Base-by-base conservation (phyloP, 768 basidiomycete species). In the Rhizopogon vinicolor region DNA sequence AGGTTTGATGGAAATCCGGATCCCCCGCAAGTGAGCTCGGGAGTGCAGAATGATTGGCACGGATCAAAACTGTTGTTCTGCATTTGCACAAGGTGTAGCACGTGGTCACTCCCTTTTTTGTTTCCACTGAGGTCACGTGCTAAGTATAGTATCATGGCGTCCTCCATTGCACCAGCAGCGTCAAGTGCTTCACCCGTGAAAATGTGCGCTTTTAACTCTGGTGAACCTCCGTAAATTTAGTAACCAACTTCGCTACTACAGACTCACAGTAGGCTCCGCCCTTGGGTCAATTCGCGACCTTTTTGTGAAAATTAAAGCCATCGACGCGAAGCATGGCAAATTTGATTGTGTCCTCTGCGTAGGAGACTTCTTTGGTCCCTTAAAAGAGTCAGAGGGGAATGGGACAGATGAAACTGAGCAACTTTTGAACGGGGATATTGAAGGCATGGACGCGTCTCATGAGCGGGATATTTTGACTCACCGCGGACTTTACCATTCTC, bases 301-400 rank as follows among this genome's bases (percentile, higher is more conserved):
- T 29, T 87, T 92, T 63, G 68, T 81, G 55, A 97, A 93, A 76
- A 80, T 98, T 63, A 85, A 82, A 57, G 73, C 83, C 29, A 91
- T 97, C 61, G 85, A 98, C 73, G 78, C 84, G 52, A 97, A 96
- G 73, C 91, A 97, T 70, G 94, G 94, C 58, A 91, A 90, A 67
- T 98, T 98, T 66, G 89, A 93, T 65, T 79, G 91, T 53, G 80
- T 86, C 7, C 77, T 94, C 51, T 91, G 89, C 61, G 74, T 77
- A 7, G 92, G 92, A n/a, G 89, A 93, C 70, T 93, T 94, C 72
- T 92, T 93, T 69, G 87, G 87, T 5, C 78, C 78, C 1, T 64
- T 74, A n/a, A 74, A 72, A 60, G 69, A 68, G 41, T 64, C 65
- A 13, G 54, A 60, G 12, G 69, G 70, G 13, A 65, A 56, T 50